Base-by-base conservation (phyloP, 2,329 filamentous ascomycete genomes). In the Aphanocladium album region DNA sequence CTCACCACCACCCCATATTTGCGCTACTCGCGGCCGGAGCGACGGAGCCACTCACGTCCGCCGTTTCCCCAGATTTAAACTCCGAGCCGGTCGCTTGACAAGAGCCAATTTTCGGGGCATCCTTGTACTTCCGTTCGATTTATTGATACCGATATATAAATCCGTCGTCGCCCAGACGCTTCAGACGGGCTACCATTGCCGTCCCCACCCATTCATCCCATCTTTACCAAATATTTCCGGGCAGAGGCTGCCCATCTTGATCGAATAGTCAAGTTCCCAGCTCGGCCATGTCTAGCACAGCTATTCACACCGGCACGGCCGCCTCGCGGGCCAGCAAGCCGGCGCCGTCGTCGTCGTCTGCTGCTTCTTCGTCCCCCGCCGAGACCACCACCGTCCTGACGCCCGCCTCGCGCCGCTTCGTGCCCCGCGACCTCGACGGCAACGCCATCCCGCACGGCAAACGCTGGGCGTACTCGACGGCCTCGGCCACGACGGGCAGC, bases 381-480 rank as follows among this genome's bases (percentile, higher is more conserved):
- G n/a, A n/a, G n/a, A 21, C 57, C 39, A 14, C 50, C 19, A 23
- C 50, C 43, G 43, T 60, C 51, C 52, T 51, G 5, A 51, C 58
- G 6, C 58, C 51, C 8, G 43, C 58, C 30, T 60, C 58, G 3
- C 43, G 45, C 5, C 58, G 58, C 58, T 56, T 60, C 43, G 58
- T 65, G 8, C 63, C 63, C n/a, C 45, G 12, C 2, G 63, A 65
- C 51, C 60, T 65, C n/a, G 21, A 23, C 2, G 63, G 62, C 41
- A 39, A 57, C 7, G 43, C 60, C 17, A 65, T 65, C 21, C 63
- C 63, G 35, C 63, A 63, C 41, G 55, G 37, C 43, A 35, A 60
- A 21, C 53, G 63, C 55, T 65, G 57, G 57, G 46, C 61, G 14
- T 65, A 62, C 47, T 63, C 63, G 11, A 61, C 63, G 12, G 37